Conservation (phyloP, 2,329 filamentous ascomycete genomes). For the Clonostachys rosea region DNA sequence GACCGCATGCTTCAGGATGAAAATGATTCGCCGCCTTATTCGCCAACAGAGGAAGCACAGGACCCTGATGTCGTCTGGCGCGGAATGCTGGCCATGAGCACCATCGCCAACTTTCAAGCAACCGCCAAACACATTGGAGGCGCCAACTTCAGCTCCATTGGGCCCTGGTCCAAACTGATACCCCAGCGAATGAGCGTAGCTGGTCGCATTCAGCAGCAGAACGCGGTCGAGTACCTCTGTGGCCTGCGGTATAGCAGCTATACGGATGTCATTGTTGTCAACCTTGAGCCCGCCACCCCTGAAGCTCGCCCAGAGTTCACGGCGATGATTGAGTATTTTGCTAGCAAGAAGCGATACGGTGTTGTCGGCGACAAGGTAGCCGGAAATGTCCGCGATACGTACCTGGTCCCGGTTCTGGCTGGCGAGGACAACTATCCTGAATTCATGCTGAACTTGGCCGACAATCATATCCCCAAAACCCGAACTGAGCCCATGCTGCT, state of each 20-base stretch:
- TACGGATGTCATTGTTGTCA: constrained; percentile 80
- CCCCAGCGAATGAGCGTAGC: constrained; percentile 66
- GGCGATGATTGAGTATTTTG: constrained; percentile 83
- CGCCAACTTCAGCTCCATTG: constrained; percentile 60
- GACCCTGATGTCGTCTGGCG: constrained; percentile 75
- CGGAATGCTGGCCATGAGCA: constrained; percentile 71
- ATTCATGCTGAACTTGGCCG: constrained; percentile 83
- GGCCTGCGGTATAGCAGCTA: constrained; percentile 76
- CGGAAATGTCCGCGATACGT: constrained; percentile 80
- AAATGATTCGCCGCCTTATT: constrained; percentile 77
- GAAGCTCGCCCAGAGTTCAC: constrained; percentile 59
- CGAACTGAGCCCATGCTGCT: constrained; percentile 74
- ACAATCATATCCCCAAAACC: constrained; percentile 71
- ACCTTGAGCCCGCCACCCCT: constrained; percentile 58
- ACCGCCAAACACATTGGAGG: constrained; percentile 82
- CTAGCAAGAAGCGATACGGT: constrained; percentile 75
- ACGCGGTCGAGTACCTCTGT: constrained; percentile 88
- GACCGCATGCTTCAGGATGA: constrained; percentile 83
- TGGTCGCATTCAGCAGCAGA: constrained; percentile 75
- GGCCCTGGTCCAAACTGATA: constrained; percentile 71
- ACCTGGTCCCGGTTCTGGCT: constrained; percentile 79
- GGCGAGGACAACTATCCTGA: constrained; percentile 70
- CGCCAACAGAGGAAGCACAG: constrained; percentile 65
- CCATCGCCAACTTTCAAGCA: constrained; percentile 69
- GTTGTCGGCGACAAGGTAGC: constrained; percentile 75